Evolutionary conservation across 495 filamentous ascomycete genomes (phyloP), one percentile per base, ranked within the genome.

Genomic region (Talaromyces thailandensis): DNA sequence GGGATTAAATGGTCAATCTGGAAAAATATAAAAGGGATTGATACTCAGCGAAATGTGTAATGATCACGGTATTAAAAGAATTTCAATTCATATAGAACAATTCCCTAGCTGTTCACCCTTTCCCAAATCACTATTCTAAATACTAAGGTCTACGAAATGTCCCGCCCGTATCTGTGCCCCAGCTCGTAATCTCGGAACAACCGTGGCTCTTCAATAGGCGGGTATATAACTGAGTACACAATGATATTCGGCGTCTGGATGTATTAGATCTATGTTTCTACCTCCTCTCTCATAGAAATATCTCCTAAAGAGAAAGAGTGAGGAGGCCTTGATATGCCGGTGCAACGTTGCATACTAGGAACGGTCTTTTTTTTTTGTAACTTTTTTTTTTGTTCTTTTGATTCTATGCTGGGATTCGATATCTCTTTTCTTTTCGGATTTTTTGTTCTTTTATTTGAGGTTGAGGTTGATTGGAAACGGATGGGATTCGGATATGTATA

Each of bases 91-190:
- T 12, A 55, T 25, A 55, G 24, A 57, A 57, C 28, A n/a, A 57
- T 11, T 35, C 16, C 28, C 28, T 31, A 18, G 26, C 25, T 29
- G 25, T 26, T 25, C 16, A 32, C 6, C 29, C 29, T 5, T 56
- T 18, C 8, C 16, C 2, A 28, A 51, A 8, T 4, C 43, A 60
- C 24, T 52, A 50, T 31, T 16, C 31, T 5, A 12, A 62, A 21
- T 23, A 48, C n/a, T n/a, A n/a, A n/a, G n/a, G 63, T 40, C 29
- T 53, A 18, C 61, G 25, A 57, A n/a, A 82, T 96, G 88, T 95
- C 78, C 82, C 85, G 82, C 90, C 91, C 88, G 91, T 96, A 96
- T 96, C 91, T 96, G 91, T 95, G 88, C 91, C 85, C 83, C 81
- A 79, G 86, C 79, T 82, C 81, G 84, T 80, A 73, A 76, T 78